Percentiles rank a stretch among this genome's conserved stretches.
Evolutionary conservation across 1,284 basidiomycete species (phyloP).

Genomic region (Laetiporus sulphureus): DNA sequence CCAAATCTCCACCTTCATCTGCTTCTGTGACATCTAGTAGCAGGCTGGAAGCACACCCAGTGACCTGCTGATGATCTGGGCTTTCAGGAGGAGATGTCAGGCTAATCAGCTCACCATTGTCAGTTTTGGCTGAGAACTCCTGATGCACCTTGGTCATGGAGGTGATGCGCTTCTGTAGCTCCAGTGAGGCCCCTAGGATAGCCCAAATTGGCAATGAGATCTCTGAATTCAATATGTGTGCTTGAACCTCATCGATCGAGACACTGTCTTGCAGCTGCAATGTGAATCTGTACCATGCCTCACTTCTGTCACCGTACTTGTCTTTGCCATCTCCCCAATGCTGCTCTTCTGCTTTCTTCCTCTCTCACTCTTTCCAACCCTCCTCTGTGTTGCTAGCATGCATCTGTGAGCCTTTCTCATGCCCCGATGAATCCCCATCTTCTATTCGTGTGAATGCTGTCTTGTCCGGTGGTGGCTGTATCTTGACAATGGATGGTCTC

Average conservation of each 20-base stretch:
- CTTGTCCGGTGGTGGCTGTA: background rate
- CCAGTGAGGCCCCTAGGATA: constrained; percentile 5
- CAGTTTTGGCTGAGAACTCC: no score
- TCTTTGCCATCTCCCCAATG: background rate
- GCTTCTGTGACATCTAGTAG: background rate
- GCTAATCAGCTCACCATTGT: no score
- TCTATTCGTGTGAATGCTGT: background rate
- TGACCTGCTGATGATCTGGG: background rate
- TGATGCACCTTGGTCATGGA: constrained; percentile 1
- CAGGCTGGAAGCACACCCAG: background rate
- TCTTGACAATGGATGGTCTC: background rate
- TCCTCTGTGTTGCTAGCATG: background rate
- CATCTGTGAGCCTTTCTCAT: background rate
- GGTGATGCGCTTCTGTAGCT: constrained; percentile 5
- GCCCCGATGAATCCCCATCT: no score
- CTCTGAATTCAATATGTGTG: background rate
- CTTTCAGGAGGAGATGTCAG: no score
- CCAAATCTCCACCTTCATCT: background rate
- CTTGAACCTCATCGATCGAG: background rate
- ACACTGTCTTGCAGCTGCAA: background rate
- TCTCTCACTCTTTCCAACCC: background rate
- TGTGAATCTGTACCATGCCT: background rate
- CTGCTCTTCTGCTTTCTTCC: no score
- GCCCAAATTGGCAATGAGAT: constrained; percentile 4
- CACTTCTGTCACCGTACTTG: background rate